These are phyloP conservation scores for Eucalyptus lansdowneana DNA, from an alignment of 345 rosid genomes.

Conservation along the genomic window DNA sequence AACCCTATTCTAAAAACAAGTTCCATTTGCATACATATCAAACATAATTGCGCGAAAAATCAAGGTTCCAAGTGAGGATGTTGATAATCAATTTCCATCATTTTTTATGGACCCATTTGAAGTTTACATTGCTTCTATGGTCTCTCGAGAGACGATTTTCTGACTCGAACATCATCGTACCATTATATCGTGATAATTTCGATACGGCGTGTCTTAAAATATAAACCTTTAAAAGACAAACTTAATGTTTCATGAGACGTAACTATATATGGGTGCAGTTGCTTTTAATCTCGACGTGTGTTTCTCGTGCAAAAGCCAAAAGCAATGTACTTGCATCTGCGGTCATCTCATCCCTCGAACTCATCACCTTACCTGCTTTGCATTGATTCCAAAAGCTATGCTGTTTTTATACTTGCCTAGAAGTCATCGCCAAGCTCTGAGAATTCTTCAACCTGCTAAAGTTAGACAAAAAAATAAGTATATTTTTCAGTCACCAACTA, in stretches of 20 bases:
- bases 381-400: neutral
- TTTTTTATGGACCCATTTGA: neutral
- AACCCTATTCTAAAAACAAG: neutral
- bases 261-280: neutral
- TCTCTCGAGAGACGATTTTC: neutral
- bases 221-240: neutral
- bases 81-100: neutral
- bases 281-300: neutral
- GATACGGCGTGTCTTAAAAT: accelerated
- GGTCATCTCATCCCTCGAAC: neutral
- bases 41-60: neutral
- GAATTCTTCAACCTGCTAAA: neutral
- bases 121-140: neutral
- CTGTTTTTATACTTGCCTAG: neutral
- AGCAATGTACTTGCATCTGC: neutral
- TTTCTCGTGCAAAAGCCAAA: neutral
- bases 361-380: neutral
- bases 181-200: neutral
- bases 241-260: neutral
- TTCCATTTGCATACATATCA: neutral
- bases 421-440: neutral
- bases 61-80: neutral
- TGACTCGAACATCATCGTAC: neutral
- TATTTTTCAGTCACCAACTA: neutral
- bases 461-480: neutral